These are phyloP conservation scores for Neurospora hispaniola DNA, from an alignment of 495 filamentous ascomycete genomes.

Conservation along the genomic window DNA sequence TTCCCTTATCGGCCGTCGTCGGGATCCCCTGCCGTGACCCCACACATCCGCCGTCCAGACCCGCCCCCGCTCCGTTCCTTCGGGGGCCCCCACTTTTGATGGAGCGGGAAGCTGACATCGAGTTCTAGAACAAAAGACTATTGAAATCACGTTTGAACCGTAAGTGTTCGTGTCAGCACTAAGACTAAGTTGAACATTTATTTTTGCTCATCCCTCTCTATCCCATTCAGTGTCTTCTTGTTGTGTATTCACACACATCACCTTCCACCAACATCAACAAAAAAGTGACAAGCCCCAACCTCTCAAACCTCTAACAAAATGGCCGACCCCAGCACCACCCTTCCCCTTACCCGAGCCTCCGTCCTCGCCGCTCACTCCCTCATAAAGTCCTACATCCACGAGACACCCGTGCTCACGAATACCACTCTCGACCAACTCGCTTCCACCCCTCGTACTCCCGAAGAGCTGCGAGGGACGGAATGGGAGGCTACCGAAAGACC, in stretches of 20 bases:
- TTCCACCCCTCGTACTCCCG: constrained; percentile 48
- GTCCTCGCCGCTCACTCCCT: constrained; percentile 59
- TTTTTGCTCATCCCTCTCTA: background rate
- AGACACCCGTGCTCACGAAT: constrained; percentile 73
- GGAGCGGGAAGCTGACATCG: background rate
- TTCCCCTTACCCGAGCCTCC: constrained; percentile 56
- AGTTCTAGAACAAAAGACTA: background rate
- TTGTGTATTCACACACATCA: background rate
- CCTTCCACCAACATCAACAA: background rate
- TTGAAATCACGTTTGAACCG: background rate
- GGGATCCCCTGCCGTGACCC: background rate
- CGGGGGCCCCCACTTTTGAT: background rate
- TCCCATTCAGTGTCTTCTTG: background rate
- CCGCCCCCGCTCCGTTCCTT: background rate
- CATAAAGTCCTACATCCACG: constrained; percentile 68
- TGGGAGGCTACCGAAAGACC: constrained; percentile 41
- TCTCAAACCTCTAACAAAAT: too few species aligned
- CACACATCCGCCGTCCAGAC: background rate
- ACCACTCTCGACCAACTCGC: constrained; percentile 61
- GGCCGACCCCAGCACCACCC: constrained; percentile 39
- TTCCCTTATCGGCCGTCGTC: background rate
- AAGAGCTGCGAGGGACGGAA: constrained; percentile 42
- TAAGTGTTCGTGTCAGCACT: background rate
- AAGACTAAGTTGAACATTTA: too few species aligned
- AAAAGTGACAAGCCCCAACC: background rate